Evolutionary conservation across 2,329 filamentous ascomycete genomes (phyloP).

Genomic region (Cladosporium sphaerospermum): DNA sequence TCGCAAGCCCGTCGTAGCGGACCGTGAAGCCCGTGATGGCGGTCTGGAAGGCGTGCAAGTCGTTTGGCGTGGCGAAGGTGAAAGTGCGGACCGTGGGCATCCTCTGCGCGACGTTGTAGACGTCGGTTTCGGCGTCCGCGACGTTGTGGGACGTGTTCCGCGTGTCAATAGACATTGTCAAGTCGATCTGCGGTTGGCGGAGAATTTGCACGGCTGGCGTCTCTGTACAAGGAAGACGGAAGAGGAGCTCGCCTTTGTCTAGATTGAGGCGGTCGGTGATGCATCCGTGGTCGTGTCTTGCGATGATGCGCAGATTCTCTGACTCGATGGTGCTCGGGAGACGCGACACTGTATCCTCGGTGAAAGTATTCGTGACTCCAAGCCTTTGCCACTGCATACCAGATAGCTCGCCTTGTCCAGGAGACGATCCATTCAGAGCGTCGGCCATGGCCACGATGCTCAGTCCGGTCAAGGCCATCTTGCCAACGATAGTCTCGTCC

Average conservation of each 20-base stretch:
- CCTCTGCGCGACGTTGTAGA: constrained; percentile 45
- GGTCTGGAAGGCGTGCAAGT: constrained; percentile 72
- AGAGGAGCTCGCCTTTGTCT: constrained; percentile 44
- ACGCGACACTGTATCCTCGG: constrained; percentile 48
- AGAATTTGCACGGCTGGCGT: constrained; percentile 59
- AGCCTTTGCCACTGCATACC: constrained; percentile 58
- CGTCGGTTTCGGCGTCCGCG: constrained; percentile 56
- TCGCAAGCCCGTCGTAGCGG: constrained; percentile 48
- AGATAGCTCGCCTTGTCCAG: constrained; percentile 36
- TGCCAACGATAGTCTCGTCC: constrained; percentile 64
- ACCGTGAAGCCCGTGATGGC: constrained; percentile 77
- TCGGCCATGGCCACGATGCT: constrained; percentile 53
- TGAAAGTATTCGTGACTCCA: constrained; percentile 66
- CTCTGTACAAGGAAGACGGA: constrained; percentile 35
- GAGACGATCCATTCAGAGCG: constrained; percentile 38
- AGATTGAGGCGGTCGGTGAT: constrained; percentile 61
- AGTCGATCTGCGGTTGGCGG: constrained; percentile 67
- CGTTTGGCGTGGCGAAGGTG: constrained; percentile 35
- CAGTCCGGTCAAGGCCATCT: constrained; percentile 61
- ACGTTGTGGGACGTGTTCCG: constrained; percentile 34
- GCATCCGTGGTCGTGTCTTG: constrained; percentile 41
- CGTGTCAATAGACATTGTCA: constrained; percentile 64
- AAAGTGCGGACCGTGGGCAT: constrained; percentile 63
- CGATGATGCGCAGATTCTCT: constrained; percentile 66
- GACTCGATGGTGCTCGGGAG: constrained; percentile 65